Evolutionary conservation across 2,329 filamentous ascomycete species (phyloP).

Genomic region (Pseudogymnoascus destructans): DNA sequence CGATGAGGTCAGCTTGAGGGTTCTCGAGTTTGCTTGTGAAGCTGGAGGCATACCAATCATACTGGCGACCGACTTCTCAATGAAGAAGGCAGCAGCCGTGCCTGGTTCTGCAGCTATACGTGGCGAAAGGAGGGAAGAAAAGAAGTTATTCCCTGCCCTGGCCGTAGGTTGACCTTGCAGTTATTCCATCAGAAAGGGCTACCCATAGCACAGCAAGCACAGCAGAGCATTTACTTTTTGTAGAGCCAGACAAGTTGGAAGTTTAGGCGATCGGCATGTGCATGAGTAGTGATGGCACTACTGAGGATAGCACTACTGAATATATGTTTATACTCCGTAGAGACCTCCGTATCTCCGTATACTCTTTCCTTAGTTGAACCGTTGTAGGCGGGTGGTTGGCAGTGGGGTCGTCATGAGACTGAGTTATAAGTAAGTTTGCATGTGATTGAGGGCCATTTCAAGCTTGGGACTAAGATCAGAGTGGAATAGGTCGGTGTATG

Average conservation of each 20-base stretch:
- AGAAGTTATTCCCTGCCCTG: constrained; percentile 1
- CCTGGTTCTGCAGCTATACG: neutral
- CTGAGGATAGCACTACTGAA: neutral
- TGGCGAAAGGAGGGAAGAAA: neutral
- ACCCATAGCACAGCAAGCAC: neutral
- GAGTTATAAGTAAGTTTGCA: neutral
- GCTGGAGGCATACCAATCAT: constrained; percentile 4
- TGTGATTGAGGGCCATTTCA: neutral
- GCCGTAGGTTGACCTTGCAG: neutral
- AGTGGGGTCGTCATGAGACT: constrained; percentile 6
- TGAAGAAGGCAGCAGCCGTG: neutral
- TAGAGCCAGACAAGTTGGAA: neutral
- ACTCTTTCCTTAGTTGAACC: neutral
- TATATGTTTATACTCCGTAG: constrained; percentile 2
- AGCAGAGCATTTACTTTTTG: neutral
- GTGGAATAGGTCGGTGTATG: neutral
- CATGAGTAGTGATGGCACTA: constrained; percentile 1
- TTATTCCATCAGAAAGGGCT: neutral
- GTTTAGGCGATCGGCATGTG: neutral
- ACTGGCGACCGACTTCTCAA: neutral
- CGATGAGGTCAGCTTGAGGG: neutral
- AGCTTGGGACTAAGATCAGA: neutral
- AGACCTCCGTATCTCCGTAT: neutral
- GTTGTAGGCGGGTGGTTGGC: neutral
- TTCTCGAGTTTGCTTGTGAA: neutral